Evolutionary conservation across 2,329 filamentous ascomycete genomes (phyloP).

Genomic region (Sclerotiophoma versabilis): DNA sequence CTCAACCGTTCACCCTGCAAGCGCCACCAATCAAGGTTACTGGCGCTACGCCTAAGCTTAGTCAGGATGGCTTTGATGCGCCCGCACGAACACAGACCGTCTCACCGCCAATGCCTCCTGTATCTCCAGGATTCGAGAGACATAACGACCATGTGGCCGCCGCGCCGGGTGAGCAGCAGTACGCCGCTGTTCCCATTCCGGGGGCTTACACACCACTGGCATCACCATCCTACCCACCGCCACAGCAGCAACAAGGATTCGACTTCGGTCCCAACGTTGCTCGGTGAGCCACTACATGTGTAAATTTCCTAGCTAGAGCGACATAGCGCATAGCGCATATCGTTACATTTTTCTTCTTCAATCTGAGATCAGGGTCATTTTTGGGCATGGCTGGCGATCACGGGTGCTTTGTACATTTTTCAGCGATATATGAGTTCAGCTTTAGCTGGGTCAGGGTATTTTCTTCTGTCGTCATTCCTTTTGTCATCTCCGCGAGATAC

Average conservation of each 20-base stretch:
- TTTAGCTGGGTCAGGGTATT: constrained; percentile 1
- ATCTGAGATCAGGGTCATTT: constrained; percentile 30
- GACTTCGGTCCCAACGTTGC: constrained; percentile 48
- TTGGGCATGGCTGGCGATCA: constrained; percentile 28
- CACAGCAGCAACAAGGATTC: constrained; percentile 40
- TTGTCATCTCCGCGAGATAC: constrained; percentile 19
- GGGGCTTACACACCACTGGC: constrained; percentile 71
- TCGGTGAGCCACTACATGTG: constrained; percentile 25
- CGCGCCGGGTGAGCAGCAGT: constrained; percentile 81
- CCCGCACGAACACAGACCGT: constrained; percentile 46
- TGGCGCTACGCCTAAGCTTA: constrained; percentile 74
- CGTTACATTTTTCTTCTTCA: constrained; percentile 21
- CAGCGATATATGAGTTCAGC: constrained; percentile 19
- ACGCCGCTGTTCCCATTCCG: constrained; percentile 87
- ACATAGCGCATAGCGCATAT: constrained; percentile 20
- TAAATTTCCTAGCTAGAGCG: constrained; percentile 18
- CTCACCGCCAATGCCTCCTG: constrained; percentile 46
- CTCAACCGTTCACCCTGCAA: constrained; percentile 81
- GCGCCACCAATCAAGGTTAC: constrained; percentile 81
- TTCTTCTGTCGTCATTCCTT: constrained; percentile 15
- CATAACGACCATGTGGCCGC: constrained; percentile 70
- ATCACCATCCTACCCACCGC: constrained; percentile 52
- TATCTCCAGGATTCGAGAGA: constrained; percentile 52
- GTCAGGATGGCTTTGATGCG: constrained; percentile 67
- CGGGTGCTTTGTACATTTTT: constrained; percentile 37